These are phyloP conservation scores for Lactifluus echinatus DNA, from an alignment of 768 basidiomycete species.

Conservation along the genomic window DNA sequence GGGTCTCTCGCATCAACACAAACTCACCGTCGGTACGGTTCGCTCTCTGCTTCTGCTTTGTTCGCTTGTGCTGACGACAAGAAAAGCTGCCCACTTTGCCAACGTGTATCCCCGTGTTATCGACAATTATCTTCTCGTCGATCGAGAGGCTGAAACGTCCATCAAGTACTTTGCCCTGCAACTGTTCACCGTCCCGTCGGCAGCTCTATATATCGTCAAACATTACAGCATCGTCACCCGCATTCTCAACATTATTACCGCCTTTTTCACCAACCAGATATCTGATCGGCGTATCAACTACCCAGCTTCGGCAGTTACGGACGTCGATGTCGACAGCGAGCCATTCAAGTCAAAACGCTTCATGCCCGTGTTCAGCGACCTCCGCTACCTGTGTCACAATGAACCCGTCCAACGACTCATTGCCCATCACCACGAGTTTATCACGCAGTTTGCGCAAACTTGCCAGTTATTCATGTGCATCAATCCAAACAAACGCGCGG, in stretches of 20 bases:
- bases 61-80: constrained; percentile 8
- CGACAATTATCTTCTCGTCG: constrained; percentile 85
- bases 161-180: constrained; percentile 91
- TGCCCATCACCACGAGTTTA: constrained; percentile 54
- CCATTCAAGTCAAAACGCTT: constrained; percentile 94
- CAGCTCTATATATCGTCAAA: constrained; percentile 69
- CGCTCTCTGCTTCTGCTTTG: neutral
- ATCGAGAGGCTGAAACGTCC: constrained; percentile 91
- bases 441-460: constrained; percentile 63
- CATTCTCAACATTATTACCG: constrained; percentile 73
- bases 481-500: constrained; percentile 82
- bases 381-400: constrained; percentile 79
- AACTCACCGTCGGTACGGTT: constrained; percentile 65
- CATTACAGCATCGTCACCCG: constrained; percentile 66
- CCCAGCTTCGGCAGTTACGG: constrained; percentile 26
- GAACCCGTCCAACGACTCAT: constrained; percentile 74
- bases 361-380: constrained; percentile 88
- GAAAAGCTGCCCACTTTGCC: constrained; percentile 77
- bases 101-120: constrained; percentile 79
- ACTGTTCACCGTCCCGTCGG: constrained; percentile 85
- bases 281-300: constrained; percentile 54
- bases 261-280: constrained; percentile 92
- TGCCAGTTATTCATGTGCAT: constrained; percentile 90
- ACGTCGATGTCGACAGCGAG: constrained; percentile 72
- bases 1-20: constrained; percentile 63